Conservation (phyloP, 805 yeast genomes). For the Candida verbasci region DNA sequence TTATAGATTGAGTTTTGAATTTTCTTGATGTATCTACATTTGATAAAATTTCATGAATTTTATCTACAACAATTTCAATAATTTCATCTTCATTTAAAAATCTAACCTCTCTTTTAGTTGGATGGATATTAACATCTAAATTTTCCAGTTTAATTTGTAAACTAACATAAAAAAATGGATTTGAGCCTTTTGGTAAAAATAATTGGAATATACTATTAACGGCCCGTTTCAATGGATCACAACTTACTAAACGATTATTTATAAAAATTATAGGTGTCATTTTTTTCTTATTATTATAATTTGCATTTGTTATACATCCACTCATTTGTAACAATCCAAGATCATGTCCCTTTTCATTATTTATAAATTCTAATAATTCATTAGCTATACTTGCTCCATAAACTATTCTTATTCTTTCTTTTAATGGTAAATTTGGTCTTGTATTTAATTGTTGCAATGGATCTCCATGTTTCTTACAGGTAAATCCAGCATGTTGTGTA, state of each 20-base stretch:
- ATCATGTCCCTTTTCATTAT: slow-evolving; percentile 9
- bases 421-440: slow-evolving; percentile 42
- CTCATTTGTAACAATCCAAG: slow-evolving; percentile 49
- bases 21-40: slow-evolving; percentile 63
- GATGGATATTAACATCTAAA: slow-evolving; percentile 92
- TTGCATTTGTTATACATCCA: slow-evolving; percentile 70
- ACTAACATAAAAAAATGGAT: slow-evolving; percentile 73
- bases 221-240: slow-evolving; percentile 76
- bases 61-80: slow-evolving; percentile 50
- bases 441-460: slow-evolving; percentile 62
- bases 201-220: slow-evolving; percentile 55
- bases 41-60: slow-evolving; percentile 48
- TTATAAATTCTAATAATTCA: slow-evolving; percentile 46
- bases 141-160: slow-evolving; percentile 62
- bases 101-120: slow-evolving; percentile 89
- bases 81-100: slow-evolving; percentile 86
- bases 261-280: slow-evolving; percentile 75
- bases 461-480: slow-evolving; percentile 78
- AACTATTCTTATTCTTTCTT: slow-evolving; percentile 69
- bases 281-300: slow-evolving; percentile 63
- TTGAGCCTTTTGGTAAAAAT: slow-evolving; percentile 71
- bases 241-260: slow-evolving; percentile 75
- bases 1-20: slow-evolving; percentile 59
- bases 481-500: slow-evolving; percentile 62
- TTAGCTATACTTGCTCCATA: slow-evolving; percentile 69